Evolutionary conservation across 148 eudicot species (phyloP).

Genomic region (Dysphania ambrosioides): DNA sequence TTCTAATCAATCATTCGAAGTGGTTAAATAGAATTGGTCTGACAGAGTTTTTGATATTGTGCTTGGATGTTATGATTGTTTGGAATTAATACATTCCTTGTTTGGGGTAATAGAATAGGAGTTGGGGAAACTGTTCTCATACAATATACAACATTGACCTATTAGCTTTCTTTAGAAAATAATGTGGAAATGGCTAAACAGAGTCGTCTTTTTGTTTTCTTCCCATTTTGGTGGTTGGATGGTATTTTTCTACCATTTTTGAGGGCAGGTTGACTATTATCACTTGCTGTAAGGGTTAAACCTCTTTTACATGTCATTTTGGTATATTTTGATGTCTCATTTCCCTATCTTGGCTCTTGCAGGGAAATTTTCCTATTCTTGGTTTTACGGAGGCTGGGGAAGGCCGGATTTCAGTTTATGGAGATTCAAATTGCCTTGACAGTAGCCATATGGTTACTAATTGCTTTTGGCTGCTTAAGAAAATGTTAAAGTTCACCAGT

Average conservation of each 20-base stretch:
- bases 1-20: neutral
- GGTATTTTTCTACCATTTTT: neutral
- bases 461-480: constrained; percentile 87
- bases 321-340: neutral
- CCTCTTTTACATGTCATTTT: neutral
- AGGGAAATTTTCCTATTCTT: constrained; percentile 77
- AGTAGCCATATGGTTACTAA: constrained; percentile 99
- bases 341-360: constrained; percentile 20
- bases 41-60: neutral
- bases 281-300: neutral
- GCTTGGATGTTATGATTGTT: neutral
- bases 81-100: neutral
- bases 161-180: neutral
- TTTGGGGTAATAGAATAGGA: neutral
- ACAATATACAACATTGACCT: neutral
- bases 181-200: neutral
- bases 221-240: neutral
- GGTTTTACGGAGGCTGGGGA: constrained; percentile 59
- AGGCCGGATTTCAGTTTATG: constrained; percentile 87
- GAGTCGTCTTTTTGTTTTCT: neutral
- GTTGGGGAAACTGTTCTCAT: neutral
- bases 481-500: constrained; percentile 73
- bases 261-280: neutral
- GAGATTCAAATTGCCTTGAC: constrained; percentile 95
- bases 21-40: neutral